Conservation (phyloP, 169 alveolate species). For the Plasmodium relictum region DNA sequence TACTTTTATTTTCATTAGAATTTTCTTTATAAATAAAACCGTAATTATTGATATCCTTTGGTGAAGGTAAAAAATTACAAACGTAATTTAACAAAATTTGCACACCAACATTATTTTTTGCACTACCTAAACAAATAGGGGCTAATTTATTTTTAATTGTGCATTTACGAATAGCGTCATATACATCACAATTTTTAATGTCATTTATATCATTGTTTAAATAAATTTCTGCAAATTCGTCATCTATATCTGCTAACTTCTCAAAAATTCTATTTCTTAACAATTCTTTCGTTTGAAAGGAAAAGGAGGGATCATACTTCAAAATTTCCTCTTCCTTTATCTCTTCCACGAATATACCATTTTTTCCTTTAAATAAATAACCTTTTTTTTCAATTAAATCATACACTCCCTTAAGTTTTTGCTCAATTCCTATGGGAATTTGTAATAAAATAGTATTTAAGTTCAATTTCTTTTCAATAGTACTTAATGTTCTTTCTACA, state of each 20-base stretch:
- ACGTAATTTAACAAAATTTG: constrained; percentile 95
- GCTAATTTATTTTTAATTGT: constrained; percentile 85
- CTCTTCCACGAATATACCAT: constrained; percentile 86
- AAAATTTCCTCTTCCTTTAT: constrained; percentile 84
- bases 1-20: constrained; percentile 11
- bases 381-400: constrained; percentile 91
- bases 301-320: constrained; percentile 34
- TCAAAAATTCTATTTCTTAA: constrained; percentile 86
- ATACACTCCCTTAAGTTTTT: constrained; percentile 92
- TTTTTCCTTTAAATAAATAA: constrained; percentile 90
- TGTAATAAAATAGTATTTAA: constrained; percentile 81
- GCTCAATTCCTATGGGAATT: constrained; percentile 93
- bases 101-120: constrained; percentile 95
- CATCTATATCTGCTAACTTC: constrained; percentile 94
- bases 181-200: constrained; percentile 78
- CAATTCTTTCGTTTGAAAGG: constrained; percentile 43
- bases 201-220: constrained; percentile 86
- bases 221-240: constrained; percentile 93
- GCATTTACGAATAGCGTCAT: constrained; percentile 83
- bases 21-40: constrained; percentile 76
- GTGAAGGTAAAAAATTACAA: constrained; percentile 94
- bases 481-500: constrained; percentile 89
- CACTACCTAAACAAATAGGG: constrained; percentile 97
- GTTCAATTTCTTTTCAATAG: constrained; percentile 92
- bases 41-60: constrained; percentile 83